A percentile compares a stretch with the other conserved stretches of the same genome.
phyloP scores from a whole-genome alignment of 2,329 filamentous ascomycete genomes.

The Fusarium brevicatenulatum region DNA sequence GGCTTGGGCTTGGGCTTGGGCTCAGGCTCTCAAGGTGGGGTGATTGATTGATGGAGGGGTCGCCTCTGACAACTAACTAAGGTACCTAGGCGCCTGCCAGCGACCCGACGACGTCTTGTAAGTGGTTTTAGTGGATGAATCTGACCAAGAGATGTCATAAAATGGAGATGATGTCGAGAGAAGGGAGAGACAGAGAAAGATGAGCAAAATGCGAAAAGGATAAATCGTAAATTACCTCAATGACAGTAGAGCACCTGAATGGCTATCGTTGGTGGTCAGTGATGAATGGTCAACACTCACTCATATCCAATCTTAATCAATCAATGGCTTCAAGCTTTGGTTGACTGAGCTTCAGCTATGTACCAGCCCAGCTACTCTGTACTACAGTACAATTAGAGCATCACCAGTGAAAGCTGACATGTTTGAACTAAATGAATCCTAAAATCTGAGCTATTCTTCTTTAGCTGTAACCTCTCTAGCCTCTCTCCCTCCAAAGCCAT shows the following conservation, averaged over 20 bases:
- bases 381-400: not conserved
- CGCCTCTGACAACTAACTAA: constrained; percentile 21
- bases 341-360: constrained; percentile 12
- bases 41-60: constrained; percentile 41
- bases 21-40: constrained; percentile 20
- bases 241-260: not conserved
- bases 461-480: not conserved
- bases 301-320: constrained; percentile 20
- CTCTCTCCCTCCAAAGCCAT: not conserved
- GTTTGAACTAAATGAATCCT: not conserved
- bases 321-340: constrained; percentile 18
- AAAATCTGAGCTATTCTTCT: not conserved
- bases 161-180: not conserved
- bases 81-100: constrained; percentile 13
- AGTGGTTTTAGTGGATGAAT: not conserved
- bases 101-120: constrained; percentile 15
- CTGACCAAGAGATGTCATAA: not conserved
- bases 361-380: not conserved
- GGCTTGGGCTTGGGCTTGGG: not conserved
- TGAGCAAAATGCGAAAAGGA: not conserved
- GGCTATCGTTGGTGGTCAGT: not conserved
- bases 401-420: not conserved
- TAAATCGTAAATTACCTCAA: not conserved
- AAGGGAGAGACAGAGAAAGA: not conserved
- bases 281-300: not conserved